These are phyloP conservation scores for Picochlorum sp. DNA, from an alignment of 139 green algal species.

Conservation along the genomic window DNA sequence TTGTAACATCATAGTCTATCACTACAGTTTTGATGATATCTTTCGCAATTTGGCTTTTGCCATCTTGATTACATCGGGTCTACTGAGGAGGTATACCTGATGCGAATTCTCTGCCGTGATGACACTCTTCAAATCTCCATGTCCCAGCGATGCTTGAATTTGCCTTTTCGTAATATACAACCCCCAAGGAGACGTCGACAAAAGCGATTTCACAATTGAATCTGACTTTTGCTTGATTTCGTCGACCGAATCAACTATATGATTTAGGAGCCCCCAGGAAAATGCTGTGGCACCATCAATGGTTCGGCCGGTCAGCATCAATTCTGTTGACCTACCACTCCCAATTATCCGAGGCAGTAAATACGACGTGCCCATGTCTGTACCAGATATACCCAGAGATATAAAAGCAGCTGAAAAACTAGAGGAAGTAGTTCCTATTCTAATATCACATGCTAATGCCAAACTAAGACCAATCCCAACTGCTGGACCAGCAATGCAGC, in stretches of 20 bases:
- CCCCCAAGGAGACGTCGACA: not conserved
- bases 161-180: constrained; percentile 32
- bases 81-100: constrained; percentile 29
- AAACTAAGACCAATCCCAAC: constrained; percentile 21
- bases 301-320: constrained; percentile 26
- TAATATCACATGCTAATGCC: constrained; percentile 20
- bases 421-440: constrained; percentile 7
- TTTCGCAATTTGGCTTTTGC: constrained; percentile 5
- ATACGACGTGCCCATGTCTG: constrained; percentile 27
- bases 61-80: not conserved
- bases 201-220: constrained; percentile 12
- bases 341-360: constrained; percentile 21
- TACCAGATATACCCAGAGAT: constrained; percentile 23
- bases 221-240: constrained; percentile 5
- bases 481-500: constrained; percentile 7
- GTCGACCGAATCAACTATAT: constrained; percentile 1
- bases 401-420: constrained; percentile 25
- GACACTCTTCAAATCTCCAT: constrained; percentile 10
- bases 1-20: not conserved
- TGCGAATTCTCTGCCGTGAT: constrained; percentile 19
- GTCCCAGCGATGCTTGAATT: constrained; percentile 14
- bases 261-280: constrained; percentile 22
- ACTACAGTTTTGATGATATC: not conserved
- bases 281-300: constrained; percentile 16
- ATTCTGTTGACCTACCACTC: constrained; percentile 17